Evolutionary conservation across 2,329 filamentous ascomycete genomes (phyloP).

Genomic region (Exserohilum turcica): DNA sequence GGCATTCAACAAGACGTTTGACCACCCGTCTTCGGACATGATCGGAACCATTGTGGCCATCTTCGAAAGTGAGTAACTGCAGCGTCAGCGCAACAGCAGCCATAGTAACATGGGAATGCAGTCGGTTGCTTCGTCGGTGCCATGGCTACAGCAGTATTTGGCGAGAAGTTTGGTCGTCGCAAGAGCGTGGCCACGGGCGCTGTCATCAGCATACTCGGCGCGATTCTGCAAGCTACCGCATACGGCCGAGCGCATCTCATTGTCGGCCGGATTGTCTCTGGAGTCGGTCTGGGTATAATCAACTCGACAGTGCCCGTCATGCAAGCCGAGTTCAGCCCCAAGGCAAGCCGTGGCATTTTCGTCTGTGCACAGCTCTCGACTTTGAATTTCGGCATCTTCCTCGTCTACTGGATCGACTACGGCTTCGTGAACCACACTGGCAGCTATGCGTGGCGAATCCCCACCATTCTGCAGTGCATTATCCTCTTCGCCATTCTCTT

Average conservation of each 20-base stretch:
- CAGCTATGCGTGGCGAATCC: constrained; percentile 23
- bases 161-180: constrained; percentile 60
- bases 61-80: constrained; percentile 18
- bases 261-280: constrained; percentile 23
- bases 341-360: constrained; percentile 24
- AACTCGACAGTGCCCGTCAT: constrained; percentile 23
- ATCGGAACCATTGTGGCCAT: constrained; percentile 28
- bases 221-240: constrained; percentile 21
- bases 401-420: constrained; percentile 26
- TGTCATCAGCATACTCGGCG: constrained; percentile 20
- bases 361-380: constrained; percentile 26
- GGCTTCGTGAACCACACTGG: constrained; percentile 19
- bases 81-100: too few relatives aligned
- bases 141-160: constrained; percentile 49
- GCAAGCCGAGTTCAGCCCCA: constrained; percentile 25
- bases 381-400: constrained; percentile 21
- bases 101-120: constrained; percentile 1
- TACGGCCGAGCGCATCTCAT: constrained; percentile 20
- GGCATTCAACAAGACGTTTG: constrained; percentile 54
- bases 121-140: constrained; percentile 51
- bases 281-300: constrained; percentile 40
- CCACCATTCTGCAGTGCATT: constrained; percentile 18
- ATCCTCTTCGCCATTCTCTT: constrained; percentile 17
- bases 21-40: constrained; percentile 21
- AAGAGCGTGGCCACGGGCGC: constrained; percentile 23